Conservation (phyloP, 1,139 yeast genomes). For the Taiozyma sp. region DNA sequence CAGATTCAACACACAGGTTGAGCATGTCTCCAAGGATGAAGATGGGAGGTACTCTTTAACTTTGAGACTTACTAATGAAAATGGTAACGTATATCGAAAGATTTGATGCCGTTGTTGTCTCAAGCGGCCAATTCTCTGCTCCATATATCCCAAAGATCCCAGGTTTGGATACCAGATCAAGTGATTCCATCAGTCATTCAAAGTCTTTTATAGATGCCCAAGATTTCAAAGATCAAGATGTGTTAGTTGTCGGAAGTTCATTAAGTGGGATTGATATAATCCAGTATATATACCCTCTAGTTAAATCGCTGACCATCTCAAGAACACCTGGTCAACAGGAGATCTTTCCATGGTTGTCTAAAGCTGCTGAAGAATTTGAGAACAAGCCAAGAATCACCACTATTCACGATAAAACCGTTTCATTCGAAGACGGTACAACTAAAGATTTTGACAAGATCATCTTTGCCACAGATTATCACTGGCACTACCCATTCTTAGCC, state of each 20-base stretch:
- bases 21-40: slow-evolving; percentile 29
- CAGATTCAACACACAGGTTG: slow-evolving; percentile 37
- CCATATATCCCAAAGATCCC: slow-evolving; percentile 39
- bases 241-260: slow-evolving; percentile 46
- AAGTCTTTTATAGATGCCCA: slow-evolving; percentile 32
- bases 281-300: slow-evolving; percentile 42
- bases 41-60: slow-evolving; percentile 34
- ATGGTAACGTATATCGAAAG: slow-evolving; percentile 26
- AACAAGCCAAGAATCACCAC: slow-evolving; percentile 30
- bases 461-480: slow-evolving; percentile 39
- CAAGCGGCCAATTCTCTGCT: slow-evolving; percentile 41
- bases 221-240: slow-evolving; percentile 33
- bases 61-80: slow-evolving; percentile 23
- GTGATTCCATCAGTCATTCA: slow-evolving; percentile 36
- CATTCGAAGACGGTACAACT: slow-evolving; percentile 31
- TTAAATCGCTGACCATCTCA: slow-evolving; percentile 32
- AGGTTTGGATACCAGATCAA: slow-evolving; percentile 34
- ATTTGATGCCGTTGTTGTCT: slow-evolving; percentile 39
- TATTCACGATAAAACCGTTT: slow-evolving; percentile 21
- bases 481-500: slow-evolving; percentile 34
- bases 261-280: slow-evolving; percentile 46
- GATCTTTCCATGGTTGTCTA: slow-evolving; percentile 26
- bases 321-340: slow-evolving; percentile 27
- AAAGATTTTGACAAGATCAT: slow-evolving; percentile 32
- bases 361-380: slow-evolving; percentile 32